Conservation (phyloP, 164 flowering plant genomes). For the Kalanchoe fedtschenkoi region DNA sequence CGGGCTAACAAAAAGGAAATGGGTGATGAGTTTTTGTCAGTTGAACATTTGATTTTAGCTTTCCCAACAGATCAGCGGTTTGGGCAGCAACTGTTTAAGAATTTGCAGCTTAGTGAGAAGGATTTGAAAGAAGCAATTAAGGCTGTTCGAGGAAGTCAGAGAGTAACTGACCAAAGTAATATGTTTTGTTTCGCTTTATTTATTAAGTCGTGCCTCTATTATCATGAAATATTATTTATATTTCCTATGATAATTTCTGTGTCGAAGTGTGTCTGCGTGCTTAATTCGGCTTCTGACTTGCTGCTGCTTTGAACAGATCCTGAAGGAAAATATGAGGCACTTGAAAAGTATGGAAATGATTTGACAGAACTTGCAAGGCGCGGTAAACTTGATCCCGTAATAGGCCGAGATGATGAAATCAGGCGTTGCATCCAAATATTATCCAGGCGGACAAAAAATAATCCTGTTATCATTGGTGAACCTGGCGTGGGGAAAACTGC, state of each 20-base stretch:
- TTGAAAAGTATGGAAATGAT: slow-evolving; percentile 90
- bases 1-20: slow-evolving; percentile 59
- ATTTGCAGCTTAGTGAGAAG: slow-evolving; percentile 61
- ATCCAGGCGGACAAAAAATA: slow-evolving; percentile 85
- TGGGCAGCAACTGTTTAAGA: slow-evolving; percentile 67
- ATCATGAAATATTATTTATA: not conserved
- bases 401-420: slow-evolving; percentile 97
- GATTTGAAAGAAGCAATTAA: slow-evolving; percentile 73
- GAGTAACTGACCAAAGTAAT: slow-evolving; percentile 90
- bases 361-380: slow-evolving; percentile 89
- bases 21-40: slow-evolving; percentile 79
- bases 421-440: slow-evolving; percentile 92
- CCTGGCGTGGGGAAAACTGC: slow-evolving; percentile 99
- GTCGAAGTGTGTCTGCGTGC: not conserved
- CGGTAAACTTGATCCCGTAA: slow-evolving; percentile 98
- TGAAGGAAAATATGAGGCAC: slow-evolving; percentile 86
- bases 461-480: slow-evolving; percentile 96
- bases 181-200: not conserved
- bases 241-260: not conserved
- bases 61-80: slow-evolving; percentile 69
- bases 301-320: slow-evolving; percentile 42
- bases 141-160: slow-evolving; percentile 82
- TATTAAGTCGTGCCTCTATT: not conserved
- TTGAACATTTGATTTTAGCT: slow-evolving; percentile 80
- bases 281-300: too few species aligned